A percentile compares a stretch with the other conserved stretches of the same genome.
Conservation (phyloP, 2,329 filamentous ascomycete species). For the Diaporthe sp. region DNA sequence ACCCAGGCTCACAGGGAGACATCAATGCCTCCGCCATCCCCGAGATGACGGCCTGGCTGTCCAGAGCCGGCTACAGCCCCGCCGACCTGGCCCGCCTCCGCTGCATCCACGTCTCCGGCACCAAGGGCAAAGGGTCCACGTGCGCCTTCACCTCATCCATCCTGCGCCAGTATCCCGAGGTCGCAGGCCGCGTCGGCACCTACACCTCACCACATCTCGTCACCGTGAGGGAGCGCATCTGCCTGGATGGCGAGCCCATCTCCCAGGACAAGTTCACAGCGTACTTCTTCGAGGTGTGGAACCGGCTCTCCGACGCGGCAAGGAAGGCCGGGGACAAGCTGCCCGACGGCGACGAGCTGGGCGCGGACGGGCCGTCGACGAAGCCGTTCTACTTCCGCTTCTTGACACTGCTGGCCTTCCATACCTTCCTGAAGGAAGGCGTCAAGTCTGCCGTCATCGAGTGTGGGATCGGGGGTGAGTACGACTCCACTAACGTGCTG, state of each 20-base stretch:
- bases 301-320: conserved; percentile 63
- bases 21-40: conserved; percentile 83
- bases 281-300: conserved; percentile 91
- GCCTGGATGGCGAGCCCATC: conserved; percentile 81
- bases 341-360: conserved; percentile 61
- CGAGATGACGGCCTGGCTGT: conserved; percentile 85
- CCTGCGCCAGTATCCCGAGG: conserved; percentile 62
- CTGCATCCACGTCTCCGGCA: conserved; percentile 88
- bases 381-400: conserved; percentile 96
- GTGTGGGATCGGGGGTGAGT: conserved; percentile 94
- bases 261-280: conserved; percentile 77
- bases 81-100: conserved; percentile 59
- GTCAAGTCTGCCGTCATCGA: conserved; percentile 88
- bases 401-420: conserved; percentile 89
- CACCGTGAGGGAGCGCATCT: conserved; percentile 86
- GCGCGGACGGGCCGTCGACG: conserved; percentile 67
- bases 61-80: conserved; percentile 78
- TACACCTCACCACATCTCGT: conserved; percentile 91
- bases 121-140: conserved; percentile 94
- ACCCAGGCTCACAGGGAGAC: conserved; percentile 60
- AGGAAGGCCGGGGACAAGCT: conserved; percentile 49
- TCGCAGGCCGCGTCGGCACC: conserved; percentile 71
- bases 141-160: conserved; percentile 87
- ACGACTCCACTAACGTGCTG: conserved; percentile 92
- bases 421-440: conserved; percentile 82